Base-by-base conservation (phyloP, 116 monocot genomes). In the Phalaenopsis hybrid region DNA sequence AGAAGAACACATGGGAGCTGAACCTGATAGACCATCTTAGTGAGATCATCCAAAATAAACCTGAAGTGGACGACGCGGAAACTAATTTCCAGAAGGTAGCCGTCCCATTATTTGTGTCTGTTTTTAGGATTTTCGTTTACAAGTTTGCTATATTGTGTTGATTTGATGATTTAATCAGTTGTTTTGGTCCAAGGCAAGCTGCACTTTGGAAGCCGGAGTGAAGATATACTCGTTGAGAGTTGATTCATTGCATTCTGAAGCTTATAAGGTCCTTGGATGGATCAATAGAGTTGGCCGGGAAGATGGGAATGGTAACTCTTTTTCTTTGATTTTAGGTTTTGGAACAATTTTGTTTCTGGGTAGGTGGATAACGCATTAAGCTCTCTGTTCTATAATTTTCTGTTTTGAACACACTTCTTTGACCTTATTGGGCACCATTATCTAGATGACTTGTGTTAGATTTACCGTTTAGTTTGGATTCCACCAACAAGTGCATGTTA, bases 1-100 rank as follows among this genome's bases (percentile, higher is more conserved):
- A 95, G 90, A 99, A 93, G 88, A 99, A 99, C 83, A 99, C 95
- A 18, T 99, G 99, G 99, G 99, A 95, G 55, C 86, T 99, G 74
- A 81, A 89, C 16, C 86, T 99, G 16, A 99, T 99, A 18, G 99
- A 99, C 69, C 99, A 99, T 58, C 82, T 99, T 43, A 95, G 93
- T n/a, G 99, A 99, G 84, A 89, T 99, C 34, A 81, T 99, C 69
- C 77, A 81, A 31, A 90, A 81, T 1, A 92, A 88, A 48, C 68
- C 87, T 3, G 88, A 90, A 25, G 90, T 92, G 44, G 93, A 99
- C 45, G 87, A 99, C 44, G 85, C 86, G 16, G 99, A 99, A 82
- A 95, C 95, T 79, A 99, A 99, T 80, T 99, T 99, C 75, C 99
- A 99, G 61, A 99, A 95, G 93, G 95, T 94, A 73, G 1, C 12